Conservation (phyloP, 257 asterid species). For the Oldenlandia corymbosa region DNA sequence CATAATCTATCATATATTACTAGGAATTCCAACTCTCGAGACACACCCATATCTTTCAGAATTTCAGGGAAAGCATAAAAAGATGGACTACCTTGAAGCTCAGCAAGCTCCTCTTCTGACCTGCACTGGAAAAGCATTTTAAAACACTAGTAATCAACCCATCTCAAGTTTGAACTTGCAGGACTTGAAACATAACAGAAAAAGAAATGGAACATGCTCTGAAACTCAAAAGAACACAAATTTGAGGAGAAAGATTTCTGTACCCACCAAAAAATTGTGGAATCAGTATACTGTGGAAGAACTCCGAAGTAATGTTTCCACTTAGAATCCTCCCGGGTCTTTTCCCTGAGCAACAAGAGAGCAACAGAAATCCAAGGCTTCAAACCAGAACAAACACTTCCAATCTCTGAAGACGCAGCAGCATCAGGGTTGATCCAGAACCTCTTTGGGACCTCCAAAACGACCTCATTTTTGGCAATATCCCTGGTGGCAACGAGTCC, state of each 20-base stretch:
- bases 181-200: neutral
- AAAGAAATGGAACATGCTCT: neutral
- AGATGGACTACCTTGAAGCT: conserved; percentile 65
- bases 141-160: conserved; percentile 33
- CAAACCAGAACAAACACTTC: conserved; percentile 59
- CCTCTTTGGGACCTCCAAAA: conserved; percentile 83
- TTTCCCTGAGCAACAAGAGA: conserved; percentile 69
- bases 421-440: conserved; percentile 80
- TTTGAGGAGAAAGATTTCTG: neutral
- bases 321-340: conserved; percentile 61
- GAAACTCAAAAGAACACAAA: neutral
- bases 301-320: conserved; percentile 64
- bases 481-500: conserved; percentile 80
- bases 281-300: conserved; percentile 70
- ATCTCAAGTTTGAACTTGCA: conserved; percentile 1
- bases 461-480: conserved; percentile 59
- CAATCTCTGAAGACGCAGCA: conserved; percentile 66
- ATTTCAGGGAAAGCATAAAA: too few relatives aligned
- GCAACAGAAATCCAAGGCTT: conserved; percentile 91
- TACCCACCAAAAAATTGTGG: conserved; percentile 90
- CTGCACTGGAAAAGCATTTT: conserved; percentile 75
- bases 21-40: too few relatives aligned
- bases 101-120: conserved; percentile 99
- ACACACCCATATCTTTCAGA: too few relatives aligned
- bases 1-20: too few relatives aligned